Conservation (phyloP, 306 rosid species). For the Quercus gilva region DNA sequence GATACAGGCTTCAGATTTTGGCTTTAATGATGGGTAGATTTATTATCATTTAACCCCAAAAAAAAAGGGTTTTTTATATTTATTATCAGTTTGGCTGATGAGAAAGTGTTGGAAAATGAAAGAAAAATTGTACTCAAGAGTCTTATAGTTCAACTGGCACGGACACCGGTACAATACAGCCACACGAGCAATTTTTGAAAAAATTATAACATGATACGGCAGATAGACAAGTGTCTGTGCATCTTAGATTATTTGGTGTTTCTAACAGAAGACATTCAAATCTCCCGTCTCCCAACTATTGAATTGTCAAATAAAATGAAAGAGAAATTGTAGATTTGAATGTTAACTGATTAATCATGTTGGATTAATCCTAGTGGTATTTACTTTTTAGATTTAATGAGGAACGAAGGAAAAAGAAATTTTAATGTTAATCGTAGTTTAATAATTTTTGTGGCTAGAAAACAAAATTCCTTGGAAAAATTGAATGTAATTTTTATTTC, state of each 20-base stretch:
- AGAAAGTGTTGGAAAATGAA: neutral
- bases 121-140: neutral
- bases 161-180: too few relatives aligned
- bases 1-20: neutral
- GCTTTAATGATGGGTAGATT: neutral
- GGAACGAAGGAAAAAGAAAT: neutral
- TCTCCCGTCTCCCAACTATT: too few relatives aligned
- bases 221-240: too few relatives aligned
- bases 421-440: neutral
- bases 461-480: neutral
- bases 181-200: too few relatives aligned
- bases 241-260: too few relatives aligned
- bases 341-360: too few relatives aligned
- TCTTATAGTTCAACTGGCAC: too few relatives aligned
- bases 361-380: too few relatives aligned
- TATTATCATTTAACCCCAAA: too few relatives aligned
- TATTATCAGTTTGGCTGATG: neutral
- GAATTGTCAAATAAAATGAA: neutral
- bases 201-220: too few relatives aligned
- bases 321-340: too few relatives aligned
- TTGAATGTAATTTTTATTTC: neutral
- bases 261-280: too few relatives aligned
- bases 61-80: neutral
- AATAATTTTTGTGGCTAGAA: neutral
- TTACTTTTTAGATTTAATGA: neutral